These are phyloP conservation scores for Ophiosphaerella herpotricha DNA, from an alignment of 2,329 filamentous ascomycete species.

Conservation along the genomic window DNA sequence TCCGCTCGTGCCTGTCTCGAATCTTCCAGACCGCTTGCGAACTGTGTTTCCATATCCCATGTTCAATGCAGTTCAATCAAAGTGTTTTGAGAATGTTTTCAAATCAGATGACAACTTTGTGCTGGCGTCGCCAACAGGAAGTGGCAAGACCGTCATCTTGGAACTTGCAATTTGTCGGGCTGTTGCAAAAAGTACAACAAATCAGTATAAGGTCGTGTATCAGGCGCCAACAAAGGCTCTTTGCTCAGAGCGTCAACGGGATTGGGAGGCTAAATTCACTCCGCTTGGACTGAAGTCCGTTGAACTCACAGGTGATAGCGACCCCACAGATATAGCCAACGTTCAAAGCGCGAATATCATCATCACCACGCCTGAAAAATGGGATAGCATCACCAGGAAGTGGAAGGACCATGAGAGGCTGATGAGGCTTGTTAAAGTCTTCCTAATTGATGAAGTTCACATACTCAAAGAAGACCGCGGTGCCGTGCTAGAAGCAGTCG, in stretches of 20 bases:
- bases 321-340: constrained; percentile 65
- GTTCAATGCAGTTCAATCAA: constrained; percentile 85
- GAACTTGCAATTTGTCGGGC: constrained; percentile 82
- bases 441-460: constrained; percentile 87
- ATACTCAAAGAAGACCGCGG: constrained; percentile 80
- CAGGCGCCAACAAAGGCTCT: constrained; percentile 84
- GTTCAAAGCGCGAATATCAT: constrained; percentile 80
- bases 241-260: constrained; percentile 74
- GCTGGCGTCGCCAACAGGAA: constrained; percentile 80
- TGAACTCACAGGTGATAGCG: constrained; percentile 82
- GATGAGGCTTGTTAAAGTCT: constrained; percentile 75
- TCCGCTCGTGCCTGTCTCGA: constrained; percentile 60
- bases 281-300: constrained; percentile 70
- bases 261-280: constrained; percentile 78
- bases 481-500: constrained; percentile 79
- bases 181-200: constrained; percentile 59
- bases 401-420: constrained; percentile 81
- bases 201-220: constrained; percentile 79
- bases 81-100: constrained; percentile 72
- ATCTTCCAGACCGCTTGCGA: constrained; percentile 71
- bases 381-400: constrained; percentile 86
- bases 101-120: constrained; percentile 75
- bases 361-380: constrained; percentile 87
- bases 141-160: constrained; percentile 81
- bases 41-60: constrained; percentile 72